Conservation (phyloP, 1,284 basidiomycete species). For the Coniferiporia sulphurascens region DNA sequence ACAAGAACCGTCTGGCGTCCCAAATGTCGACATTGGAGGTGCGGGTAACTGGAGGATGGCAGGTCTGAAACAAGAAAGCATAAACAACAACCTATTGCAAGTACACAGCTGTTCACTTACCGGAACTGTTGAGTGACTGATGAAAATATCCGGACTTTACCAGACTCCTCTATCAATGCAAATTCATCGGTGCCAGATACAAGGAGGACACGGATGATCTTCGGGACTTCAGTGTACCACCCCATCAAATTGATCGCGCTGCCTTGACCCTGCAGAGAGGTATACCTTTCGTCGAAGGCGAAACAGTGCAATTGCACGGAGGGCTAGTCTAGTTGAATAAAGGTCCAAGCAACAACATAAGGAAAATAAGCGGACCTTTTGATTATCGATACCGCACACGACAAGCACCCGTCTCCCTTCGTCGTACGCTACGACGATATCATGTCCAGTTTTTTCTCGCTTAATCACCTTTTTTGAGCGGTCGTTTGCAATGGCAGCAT, state of each 20-base stretch:
- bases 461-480: slow-evolving; percentile 32
- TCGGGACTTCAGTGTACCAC: slow-evolving; percentile 37
- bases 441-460: slow-evolving; percentile 40
- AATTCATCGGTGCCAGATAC: slow-evolving; percentile 45
- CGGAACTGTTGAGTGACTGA: slow-evolving; percentile 46
- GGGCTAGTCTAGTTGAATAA: neutral
- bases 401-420: slow-evolving; percentile 44
- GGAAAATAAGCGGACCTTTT: slow-evolving; percentile 18
- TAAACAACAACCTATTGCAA: neutral
- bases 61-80: slow-evolving; percentile 32
- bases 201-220: slow-evolving; percentile 35
- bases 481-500: slow-evolving; percentile 26
- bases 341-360: neutral
- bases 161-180: slow-evolving; percentile 38
- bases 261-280: slow-evolving; percentile 33
- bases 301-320: slow-evolving; percentile 41
- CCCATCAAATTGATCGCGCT: slow-evolving; percentile 34
- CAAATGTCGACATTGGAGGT: slow-evolving; percentile 32
- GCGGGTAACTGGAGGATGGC: slow-evolving; percentile 37
- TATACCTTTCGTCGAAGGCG: slow-evolving; percentile 40
- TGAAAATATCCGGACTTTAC: slow-evolving; percentile 44
- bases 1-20: slow-evolving; percentile 52
- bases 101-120: slow-evolving; percentile 26
- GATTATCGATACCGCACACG: slow-evolving; percentile 39
- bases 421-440: slow-evolving; percentile 43